These are phyloP conservation scores for Rhodosporidiobolus odoratus DNA, from an alignment of 768 basidiomycete species.

Conservation along the genomic window DNA sequence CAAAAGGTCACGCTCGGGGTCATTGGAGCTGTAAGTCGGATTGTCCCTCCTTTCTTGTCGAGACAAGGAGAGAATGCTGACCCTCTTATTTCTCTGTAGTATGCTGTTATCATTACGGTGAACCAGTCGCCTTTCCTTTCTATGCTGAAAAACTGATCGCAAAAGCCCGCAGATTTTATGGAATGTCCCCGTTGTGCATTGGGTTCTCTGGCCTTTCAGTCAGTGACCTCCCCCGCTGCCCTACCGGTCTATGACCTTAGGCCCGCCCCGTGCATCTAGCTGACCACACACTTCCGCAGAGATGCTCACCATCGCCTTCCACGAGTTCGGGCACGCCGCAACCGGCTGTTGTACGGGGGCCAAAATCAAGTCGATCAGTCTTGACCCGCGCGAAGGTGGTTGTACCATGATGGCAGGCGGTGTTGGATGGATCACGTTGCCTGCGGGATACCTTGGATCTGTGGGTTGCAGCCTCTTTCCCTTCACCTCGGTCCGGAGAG, in stretches of 20 bases:
- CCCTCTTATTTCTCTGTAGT: neutral
- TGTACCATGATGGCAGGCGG: constrained; percentile 78
- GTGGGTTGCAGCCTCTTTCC: neutral
- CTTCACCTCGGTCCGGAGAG: neutral
- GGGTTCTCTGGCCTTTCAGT: constrained; percentile 29
- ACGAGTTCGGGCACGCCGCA: constrained; percentile 33
- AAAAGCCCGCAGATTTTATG: constrained; percentile 14
- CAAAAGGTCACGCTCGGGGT: constrained; percentile 36
- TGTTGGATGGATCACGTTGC: constrained; percentile 46
- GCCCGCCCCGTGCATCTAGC: too few species aligned
- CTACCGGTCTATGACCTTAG: too few species aligned
- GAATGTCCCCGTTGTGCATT: constrained; percentile 21
- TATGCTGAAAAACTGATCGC: neutral
- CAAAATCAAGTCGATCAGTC: constrained; percentile 36
- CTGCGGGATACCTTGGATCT: constrained; percentile 53
- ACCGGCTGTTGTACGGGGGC: constrained; percentile 34
- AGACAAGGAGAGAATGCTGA: neutral
- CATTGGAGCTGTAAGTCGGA: constrained; percentile 18
- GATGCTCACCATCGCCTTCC: constrained; percentile 19
- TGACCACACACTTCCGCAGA: neutral
- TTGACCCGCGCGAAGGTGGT: constrained; percentile 51
- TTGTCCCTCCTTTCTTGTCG: too few species aligned
- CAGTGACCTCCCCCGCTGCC: neutral
- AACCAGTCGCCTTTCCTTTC: neutral
- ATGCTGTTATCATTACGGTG: constrained; percentile 23